Evolutionary conservation across 345 rosid species (phyloP).

Genomic region (Anastatica hierochuntica): DNA sequence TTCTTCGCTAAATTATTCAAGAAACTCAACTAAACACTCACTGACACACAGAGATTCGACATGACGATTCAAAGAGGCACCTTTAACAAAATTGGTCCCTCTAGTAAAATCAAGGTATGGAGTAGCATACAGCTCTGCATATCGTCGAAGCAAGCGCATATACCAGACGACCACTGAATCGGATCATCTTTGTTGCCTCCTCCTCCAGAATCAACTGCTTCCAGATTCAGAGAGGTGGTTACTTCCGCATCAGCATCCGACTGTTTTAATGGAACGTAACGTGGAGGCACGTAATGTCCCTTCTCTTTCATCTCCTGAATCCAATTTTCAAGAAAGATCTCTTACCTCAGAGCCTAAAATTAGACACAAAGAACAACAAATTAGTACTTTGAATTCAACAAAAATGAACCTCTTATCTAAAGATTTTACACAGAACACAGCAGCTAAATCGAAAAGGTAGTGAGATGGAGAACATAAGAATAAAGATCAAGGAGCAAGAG

Average conservation of each 20-base stretch:
- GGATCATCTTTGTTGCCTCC: slow-evolving; percentile 25
- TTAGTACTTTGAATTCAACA: too few relatives aligned
- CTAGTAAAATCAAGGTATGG: slow-evolving; percentile 51
- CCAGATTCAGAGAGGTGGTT: slow-evolving; percentile 21
- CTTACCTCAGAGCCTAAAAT: too few relatives aligned
- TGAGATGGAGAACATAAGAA: too few relatives aligned
- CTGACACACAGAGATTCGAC: too few relatives aligned
- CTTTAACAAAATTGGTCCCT: slow-evolving; percentile 33
- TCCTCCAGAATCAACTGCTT: slow-evolving; percentile 9
- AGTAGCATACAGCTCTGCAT: slow-evolving; percentile 94
- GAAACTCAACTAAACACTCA: too few relatives aligned
- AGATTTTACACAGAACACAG: too few relatives aligned
- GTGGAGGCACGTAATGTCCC: slow-evolving; percentile 63
- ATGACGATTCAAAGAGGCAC: slow-evolving; percentile 45
- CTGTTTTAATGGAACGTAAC: slow-evolving; percentile 61
- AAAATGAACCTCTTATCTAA: too few relatives aligned
- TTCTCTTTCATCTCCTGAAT: slow-evolving; percentile 37
- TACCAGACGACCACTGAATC: slow-evolving; percentile 83
- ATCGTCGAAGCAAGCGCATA: slow-evolving; percentile 97
- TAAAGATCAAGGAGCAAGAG: too few relatives aligned
- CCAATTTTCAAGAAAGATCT: not conserved
- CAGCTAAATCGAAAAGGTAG: too few relatives aligned
- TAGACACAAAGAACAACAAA: too few relatives aligned
- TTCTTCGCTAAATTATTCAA: too few relatives aligned
- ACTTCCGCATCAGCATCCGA: slow-evolving; percentile 41